Evolutionary conservation across 805 yeast genomes (phyloP).

Genomic region (Pichia cabralensis): DNA sequence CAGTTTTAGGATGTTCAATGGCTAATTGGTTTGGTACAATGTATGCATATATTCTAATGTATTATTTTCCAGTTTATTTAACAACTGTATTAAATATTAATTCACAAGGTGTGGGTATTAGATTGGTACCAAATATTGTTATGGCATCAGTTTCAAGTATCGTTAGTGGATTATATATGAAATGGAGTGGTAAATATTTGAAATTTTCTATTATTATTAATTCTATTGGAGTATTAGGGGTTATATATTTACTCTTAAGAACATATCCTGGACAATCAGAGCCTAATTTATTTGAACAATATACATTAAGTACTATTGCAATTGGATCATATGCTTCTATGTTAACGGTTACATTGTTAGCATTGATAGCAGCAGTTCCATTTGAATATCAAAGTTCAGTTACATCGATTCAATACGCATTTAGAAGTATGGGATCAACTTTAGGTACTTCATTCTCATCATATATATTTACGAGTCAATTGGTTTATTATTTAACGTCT

Average conservation of each 20-base stretch:
- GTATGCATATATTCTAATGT: slow-evolving; percentile 37
- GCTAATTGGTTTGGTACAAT: slow-evolving; percentile 52
- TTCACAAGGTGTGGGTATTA: slow-evolving; percentile 48
- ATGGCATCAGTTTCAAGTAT: slow-evolving; percentile 50
- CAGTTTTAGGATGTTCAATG: slow-evolving; percentile 54
- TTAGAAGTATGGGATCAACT: slow-evolving; percentile 58
- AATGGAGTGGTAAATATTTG: slow-evolving; percentile 49
- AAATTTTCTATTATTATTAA: slow-evolving; percentile 35
- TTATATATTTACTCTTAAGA: slow-evolving; percentile 15
- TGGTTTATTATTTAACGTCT: slow-evolving; percentile 22
- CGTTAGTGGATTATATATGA: slow-evolving; percentile 58
- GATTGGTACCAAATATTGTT: slow-evolving; percentile 53
- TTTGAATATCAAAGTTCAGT: slow-evolving; percentile 55
- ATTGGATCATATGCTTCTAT: slow-evolving; percentile 48
- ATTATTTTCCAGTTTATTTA: slow-evolving; percentile 53
- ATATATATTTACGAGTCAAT: slow-evolving; percentile 45
- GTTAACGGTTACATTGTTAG: slow-evolving; percentile 54
- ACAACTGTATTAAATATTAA: slow-evolving; percentile 43
- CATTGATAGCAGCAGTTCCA: slow-evolving; percentile 68
- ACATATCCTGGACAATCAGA: slow-evolving; percentile 14
- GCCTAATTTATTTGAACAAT: slow-evolving; percentile 30
- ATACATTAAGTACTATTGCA: slow-evolving; percentile 35
- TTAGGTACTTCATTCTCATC: slow-evolving; percentile 56
- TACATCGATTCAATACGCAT: slow-evolving; percentile 57
- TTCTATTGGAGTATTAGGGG: slow-evolving; percentile 35